Base-by-base conservation (phyloP, 2,329 filamentous ascomycete genomes). In the Talaromyces islandicus region DNA sequence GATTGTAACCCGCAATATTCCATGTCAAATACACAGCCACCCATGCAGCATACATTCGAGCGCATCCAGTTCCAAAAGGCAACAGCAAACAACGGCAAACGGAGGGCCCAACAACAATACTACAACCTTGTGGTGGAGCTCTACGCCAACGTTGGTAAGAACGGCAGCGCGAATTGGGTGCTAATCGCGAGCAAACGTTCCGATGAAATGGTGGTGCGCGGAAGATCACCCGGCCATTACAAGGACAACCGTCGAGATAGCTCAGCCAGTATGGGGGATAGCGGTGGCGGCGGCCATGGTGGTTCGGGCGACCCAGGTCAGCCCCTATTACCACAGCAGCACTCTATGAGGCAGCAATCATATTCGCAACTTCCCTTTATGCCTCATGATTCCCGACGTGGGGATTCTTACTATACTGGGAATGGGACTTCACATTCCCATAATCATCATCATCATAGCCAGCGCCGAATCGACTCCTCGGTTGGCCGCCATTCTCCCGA, bases 11-110 rank as follows among this genome's bases (percentile, higher is more conserved):
- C 63, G 52, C 59, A 67, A 19, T 65, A 74, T 4, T 74, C 72
- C 60, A 64, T 68, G 6, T 62, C 70, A 9, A 71, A 75, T 30
- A 64, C 73, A 50, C 68, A 75, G 41, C 70, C 71, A 11, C 77
- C 77, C 0, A 75, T 73, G 7, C 78, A 80, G n/a, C 83, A 87
- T 60, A 83, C 81, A 0, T 97, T 95, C 70, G 92, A 96, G 71
- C 87, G 92, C 11, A 94, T 96, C 56, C 92, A 96, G 68, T 97
- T 96, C 82, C 95, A 96, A 73, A 90, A 91, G 65, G 92, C 92
- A 1, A 96, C 92, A 0, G 91, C 91, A 25, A 97, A 96, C 77
- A 97, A 97, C 66, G 92, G 92, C 53, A 96, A 96, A 73, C 83
- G 92, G 66, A 83, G 92, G 60, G 92, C 92, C 1, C 91, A 92